Evolutionary conservation across 2,329 filamentous ascomycete genomes (phyloP).

Genomic region (Elsinoe australis): DNA sequence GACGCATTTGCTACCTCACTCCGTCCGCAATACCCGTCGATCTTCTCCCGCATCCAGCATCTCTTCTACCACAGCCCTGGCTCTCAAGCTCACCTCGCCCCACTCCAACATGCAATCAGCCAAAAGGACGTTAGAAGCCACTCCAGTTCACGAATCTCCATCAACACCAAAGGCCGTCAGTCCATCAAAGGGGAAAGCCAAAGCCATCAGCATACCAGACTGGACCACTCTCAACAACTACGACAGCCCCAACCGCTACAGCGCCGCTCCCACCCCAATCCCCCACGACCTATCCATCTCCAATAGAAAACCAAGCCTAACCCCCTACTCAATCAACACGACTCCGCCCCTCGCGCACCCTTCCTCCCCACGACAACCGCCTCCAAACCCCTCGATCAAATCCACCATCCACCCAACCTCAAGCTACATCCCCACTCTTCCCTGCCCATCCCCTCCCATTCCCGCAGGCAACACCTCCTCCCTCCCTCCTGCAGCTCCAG

Average conservation of each 20-base stretch:
- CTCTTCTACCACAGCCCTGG: neutral
- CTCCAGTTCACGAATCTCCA: neutral
- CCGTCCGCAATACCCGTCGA: neutral
- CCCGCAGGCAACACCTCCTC: neutral
- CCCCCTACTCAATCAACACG: neutral
- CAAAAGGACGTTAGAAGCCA: neutral
- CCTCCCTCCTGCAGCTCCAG: too few species aligned
- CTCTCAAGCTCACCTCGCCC: neutral
- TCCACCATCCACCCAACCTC: neutral
- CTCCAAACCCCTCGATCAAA: neutral
- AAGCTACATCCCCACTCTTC: neutral
- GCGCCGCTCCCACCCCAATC: neutral
- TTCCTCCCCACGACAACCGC: neutral
- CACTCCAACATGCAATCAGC: neutral
- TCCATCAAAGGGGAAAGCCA: too few species aligned
- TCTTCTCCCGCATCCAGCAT: neutral
- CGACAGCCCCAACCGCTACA: neutral
- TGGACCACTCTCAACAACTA: constrained; percentile 6
- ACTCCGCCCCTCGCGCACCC: neutral
- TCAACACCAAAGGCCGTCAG: too few species aligned
- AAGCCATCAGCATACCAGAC: constrained; percentile 1
- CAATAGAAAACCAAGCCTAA: constrained; percentile 2
- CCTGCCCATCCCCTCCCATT: neutral
- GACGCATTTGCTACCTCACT: neutral
- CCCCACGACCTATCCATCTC: neutral